These are phyloP conservation scores for Populus hybrid DNA, from an alignment of 441 rosid species.

Conservation along the genomic window DNA sequence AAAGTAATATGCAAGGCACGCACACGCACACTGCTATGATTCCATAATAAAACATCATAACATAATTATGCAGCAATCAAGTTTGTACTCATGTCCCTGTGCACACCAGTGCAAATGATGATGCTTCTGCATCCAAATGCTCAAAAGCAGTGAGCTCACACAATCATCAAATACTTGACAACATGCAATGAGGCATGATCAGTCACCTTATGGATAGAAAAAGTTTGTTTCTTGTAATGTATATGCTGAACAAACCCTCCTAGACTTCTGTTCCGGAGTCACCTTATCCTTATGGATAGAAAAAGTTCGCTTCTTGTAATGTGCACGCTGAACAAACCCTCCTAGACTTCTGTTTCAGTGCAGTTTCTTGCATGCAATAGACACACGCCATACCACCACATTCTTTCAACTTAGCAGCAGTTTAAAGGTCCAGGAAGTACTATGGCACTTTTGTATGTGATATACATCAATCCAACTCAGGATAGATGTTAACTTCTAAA, in stretches of 20 bases:
- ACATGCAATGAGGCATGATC: neutral
- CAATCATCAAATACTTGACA: neutral
- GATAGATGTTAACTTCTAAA: neutral
- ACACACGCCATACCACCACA: neutral
- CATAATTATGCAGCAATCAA: neutral
- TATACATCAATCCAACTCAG: neutral
- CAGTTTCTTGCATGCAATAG: neutral
- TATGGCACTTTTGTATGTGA: neutral
- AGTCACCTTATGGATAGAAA: neutral
- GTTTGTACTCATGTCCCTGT: neutral
- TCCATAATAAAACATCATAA: neutral
- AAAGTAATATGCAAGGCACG: too few species aligned
- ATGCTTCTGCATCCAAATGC: constrained; percentile 1
- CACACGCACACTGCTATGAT: too few species aligned
- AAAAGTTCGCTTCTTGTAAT: neutral
- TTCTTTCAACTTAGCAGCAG: neutral
- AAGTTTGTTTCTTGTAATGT: neutral
- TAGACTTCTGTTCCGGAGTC: neutral
- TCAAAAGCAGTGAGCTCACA: neutral
- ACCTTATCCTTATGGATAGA: neutral
- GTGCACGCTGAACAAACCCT: neutral
- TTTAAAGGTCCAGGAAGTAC: neutral
- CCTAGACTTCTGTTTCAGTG: neutral
- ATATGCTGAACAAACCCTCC: neutral
- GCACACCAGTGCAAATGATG: neutral